Evolutionary conservation across 2,329 filamentous ascomycete species (phyloP), one percentile per base, ranked within the genome.

Genomic region (Falciphora oryzae): DNA sequence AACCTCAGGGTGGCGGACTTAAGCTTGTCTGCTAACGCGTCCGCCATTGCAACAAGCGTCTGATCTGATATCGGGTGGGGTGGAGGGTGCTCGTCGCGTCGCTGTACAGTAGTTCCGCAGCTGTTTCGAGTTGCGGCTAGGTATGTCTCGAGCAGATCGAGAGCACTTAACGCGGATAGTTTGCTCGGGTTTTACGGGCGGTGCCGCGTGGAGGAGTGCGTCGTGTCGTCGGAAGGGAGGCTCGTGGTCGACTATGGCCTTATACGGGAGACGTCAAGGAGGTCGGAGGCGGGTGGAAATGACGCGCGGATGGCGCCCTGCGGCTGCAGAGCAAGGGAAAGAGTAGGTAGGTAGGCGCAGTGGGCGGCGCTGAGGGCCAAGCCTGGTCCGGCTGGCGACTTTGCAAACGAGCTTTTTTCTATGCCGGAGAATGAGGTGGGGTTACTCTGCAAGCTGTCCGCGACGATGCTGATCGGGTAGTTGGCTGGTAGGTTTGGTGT

Each of bases 1-100:
- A 29, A 73, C 78, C 73, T 70, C 71, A 81, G 81, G 44, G 82
- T 83, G 63, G 80, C 77, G 69, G 83, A 66, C 67, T 71, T 82
- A 72, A 88, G 78, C 76, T 87, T 80, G 70, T 82, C 83, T 72
- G 82, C 81, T 70, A 81, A 75, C 68, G 70, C 71, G 68, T 81
- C 79, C 67, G 79, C 74, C 80, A 82, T 81, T 74, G 69, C 71
- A 67, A 60, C 66, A 35, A 68, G 64, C 65, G 35, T 63, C 44
- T 62, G 29, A 58, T 5, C 44, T 25, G 57, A n/a, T 28, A 28
- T 32, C 18, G 57, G 18, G 56, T n/a, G n/a, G 27, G 27, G 57
- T 29, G 13, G 28, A 22, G 28, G 28, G 31, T 16, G 57, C n/a
- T 14, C 14, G n/a, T 28, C 57, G 57, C n/a, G 44, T 53, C n/a